Evolutionary conservation across 495 filamentous ascomycete genomes (phyloP).

Genomic region (Tetracladium setigerum): DNA sequence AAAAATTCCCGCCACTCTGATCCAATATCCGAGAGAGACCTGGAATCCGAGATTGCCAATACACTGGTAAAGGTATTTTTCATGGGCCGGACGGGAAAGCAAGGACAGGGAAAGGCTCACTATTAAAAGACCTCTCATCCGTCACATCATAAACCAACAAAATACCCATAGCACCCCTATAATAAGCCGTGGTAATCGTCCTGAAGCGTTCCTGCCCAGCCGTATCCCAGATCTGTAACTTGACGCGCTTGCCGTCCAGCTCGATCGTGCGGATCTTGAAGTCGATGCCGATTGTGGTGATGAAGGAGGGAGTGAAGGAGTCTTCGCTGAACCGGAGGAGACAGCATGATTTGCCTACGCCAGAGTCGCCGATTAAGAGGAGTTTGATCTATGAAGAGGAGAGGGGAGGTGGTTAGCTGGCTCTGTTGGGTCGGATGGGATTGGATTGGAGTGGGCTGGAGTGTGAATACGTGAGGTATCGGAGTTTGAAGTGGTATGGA

Average conservation of each 20-base stretch:
- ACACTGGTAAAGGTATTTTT: not conserved
- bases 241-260: constrained; percentile 94
- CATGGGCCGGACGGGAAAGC: not conserved
- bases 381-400: constrained; percentile 78
- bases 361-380: constrained; percentile 94
- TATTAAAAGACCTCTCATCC: constrained; percentile 94
- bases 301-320: constrained; percentile 97
- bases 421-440: not conserved
- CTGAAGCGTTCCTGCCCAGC: constrained; percentile 96
- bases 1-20: not conserved
- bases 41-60: too few species aligned
- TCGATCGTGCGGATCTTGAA: constrained; percentile 99
- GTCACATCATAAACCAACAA: constrained; percentile 98
- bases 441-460: not conserved
- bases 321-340: constrained; percentile 97
- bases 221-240: constrained; percentile 99
- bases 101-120: constrained; percentile 44
- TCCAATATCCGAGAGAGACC: too few species aligned
- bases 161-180: constrained; percentile 97
- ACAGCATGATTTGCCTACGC: constrained; percentile 98
- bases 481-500: not conserved
- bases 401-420: constrained; percentile 1
- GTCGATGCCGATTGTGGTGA: constrained; percentile 99
- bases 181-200: constrained; percentile 98
- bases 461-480: not conserved